Base-by-base conservation (phyloP, 176 grass and related monocot species). In the Poa annua region DNA sequence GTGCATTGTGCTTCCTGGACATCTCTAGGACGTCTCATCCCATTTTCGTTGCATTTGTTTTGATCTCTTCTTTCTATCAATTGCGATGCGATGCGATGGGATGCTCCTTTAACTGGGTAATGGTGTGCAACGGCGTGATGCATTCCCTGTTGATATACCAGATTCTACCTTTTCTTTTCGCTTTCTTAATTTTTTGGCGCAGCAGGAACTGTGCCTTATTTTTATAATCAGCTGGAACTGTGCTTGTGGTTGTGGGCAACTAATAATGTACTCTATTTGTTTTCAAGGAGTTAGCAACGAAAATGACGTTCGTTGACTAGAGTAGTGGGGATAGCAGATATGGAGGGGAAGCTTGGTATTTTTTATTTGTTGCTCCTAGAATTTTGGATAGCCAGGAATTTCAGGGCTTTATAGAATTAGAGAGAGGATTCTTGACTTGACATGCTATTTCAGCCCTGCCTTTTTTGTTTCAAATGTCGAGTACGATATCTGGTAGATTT, bases 1-100 rank as follows among this genome's bases (percentile, higher is more conserved):
- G 59, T 83, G 86, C 85, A 85, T 56, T 76, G 22, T 82, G 60
- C 39, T 75, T 81, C 55, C 81, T 62, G 55, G 38, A 33, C 60
- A 34, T 79, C 42, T 66, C 29, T 74, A 57, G 54, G 9, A 77
- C 33, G 21, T 6, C 48, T 50, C 16, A 3, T 35, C 20, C 76
- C 4, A 42, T 17, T 38, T 61, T 68, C 56, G 3, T 24, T 75
- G 50, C 25, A 33, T 17, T 78, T 9, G 16, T 66, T 77, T 91
- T 86, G 39, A 8, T 82, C 52, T 85, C 15, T 61, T 76, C 21
- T 51, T 53, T 54, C 38, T 65, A 69, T 19, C 59, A 72, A 83
- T 48, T 77, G 47, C 9, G 45, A 26, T 29, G 29, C 29, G 29
- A 29, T 83, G 29, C 9, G 45, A 26, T 83, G 29, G 6, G 45